A percentile compares a stretch with the other conserved stretches of the same genome.
These are phyloP conservation scores for Aureobasidium uvarum DNA, from an alignment of 2,329 filamentous ascomycete genomes.

Conservation along the genomic window DNA sequence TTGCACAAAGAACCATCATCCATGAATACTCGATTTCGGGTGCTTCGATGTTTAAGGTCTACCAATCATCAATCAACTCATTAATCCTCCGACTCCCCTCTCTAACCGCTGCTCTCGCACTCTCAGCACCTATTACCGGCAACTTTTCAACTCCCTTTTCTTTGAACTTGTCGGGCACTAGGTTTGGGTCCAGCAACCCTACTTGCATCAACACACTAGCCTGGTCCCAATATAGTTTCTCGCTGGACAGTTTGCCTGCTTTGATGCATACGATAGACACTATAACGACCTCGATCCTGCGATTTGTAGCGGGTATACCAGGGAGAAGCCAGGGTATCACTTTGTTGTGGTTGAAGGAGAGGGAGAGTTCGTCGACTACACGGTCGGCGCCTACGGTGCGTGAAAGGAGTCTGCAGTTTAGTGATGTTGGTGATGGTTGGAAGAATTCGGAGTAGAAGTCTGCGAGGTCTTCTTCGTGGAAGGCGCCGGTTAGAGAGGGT, in stretches of 20 bases:
- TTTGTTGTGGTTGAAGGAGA: conserved; percentile 57
- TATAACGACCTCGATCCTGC: conserved; percentile 55
- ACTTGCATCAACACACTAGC: conserved; percentile 60
- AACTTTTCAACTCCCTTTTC: conserved; percentile 48
- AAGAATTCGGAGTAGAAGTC: conserved; percentile 60
- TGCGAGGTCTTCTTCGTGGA: conserved; percentile 44
- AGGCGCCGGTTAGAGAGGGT: conserved; percentile 49
- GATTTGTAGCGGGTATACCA: conserved; percentile 56
- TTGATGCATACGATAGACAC: conserved; percentile 57
- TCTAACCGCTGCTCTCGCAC: conserved; percentile 48
- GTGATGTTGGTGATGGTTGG: conserved; percentile 51
- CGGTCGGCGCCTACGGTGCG: conserved; percentile 59
- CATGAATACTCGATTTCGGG: no score
- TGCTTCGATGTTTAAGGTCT: background rate
- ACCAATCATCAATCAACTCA: conserved; percentile 46
- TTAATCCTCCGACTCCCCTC: conserved; percentile 46
- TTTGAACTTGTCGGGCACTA: conserved; percentile 49
- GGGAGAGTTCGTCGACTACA: conserved; percentile 60
- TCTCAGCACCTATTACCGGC: conserved; percentile 49
- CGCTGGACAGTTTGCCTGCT: conserved; percentile 54
- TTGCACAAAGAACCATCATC: no score
- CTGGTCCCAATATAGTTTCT: conserved; percentile 63
- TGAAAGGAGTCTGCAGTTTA: conserved; percentile 55
- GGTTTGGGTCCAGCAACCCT: conserved; percentile 57
- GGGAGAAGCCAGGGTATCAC: conserved; percentile 61